Conservation (phyloP, 139 green algal genomes). For the Chlorella sorokiniana region DNA sequence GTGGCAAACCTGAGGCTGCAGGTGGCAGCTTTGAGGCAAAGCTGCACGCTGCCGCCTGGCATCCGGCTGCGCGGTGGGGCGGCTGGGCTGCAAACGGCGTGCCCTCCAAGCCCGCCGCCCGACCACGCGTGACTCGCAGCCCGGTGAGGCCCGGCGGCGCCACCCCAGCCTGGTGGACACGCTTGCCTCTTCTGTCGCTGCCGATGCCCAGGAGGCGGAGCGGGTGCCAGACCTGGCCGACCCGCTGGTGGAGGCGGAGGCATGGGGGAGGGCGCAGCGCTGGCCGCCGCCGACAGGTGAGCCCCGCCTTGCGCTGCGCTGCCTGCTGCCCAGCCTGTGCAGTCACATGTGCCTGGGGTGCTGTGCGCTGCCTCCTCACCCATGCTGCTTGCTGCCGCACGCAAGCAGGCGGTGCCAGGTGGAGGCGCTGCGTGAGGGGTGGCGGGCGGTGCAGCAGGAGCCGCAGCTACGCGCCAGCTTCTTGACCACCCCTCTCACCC, state of each 20-base stretch:
- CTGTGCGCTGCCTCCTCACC: not conserved
- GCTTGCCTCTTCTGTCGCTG: not conserved
- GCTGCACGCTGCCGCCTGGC: not conserved
- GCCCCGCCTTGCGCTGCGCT: not conserved
- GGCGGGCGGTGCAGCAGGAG: constrained; percentile 22
- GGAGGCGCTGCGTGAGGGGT: constrained; percentile 3
- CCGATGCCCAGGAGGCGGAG: not conserved
- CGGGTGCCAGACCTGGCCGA: not conserved
- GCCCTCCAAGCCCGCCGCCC: not conserved
- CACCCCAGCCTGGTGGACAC: not conserved
- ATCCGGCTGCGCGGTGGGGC: not conserved
- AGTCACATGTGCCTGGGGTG: not conserved
- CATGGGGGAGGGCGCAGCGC: not conserved
- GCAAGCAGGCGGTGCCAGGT: constrained; percentile 5
- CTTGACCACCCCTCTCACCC: not conserved
- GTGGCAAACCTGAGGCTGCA: too few species aligned
- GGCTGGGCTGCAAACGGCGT: not conserved
- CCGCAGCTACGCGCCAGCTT: constrained; percentile 1
- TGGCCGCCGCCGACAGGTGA: not conserved
- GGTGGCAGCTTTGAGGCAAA: not conserved
- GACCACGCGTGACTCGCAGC: not conserved
- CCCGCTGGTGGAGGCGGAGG: not conserved
- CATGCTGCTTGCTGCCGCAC: too few species aligned
- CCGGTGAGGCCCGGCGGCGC: not conserved
- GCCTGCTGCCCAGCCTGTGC: not conserved